Conservation (phyloP, 2,329 filamentous ascomycete genomes). For the Sodiomyces alkalinus region DNA sequence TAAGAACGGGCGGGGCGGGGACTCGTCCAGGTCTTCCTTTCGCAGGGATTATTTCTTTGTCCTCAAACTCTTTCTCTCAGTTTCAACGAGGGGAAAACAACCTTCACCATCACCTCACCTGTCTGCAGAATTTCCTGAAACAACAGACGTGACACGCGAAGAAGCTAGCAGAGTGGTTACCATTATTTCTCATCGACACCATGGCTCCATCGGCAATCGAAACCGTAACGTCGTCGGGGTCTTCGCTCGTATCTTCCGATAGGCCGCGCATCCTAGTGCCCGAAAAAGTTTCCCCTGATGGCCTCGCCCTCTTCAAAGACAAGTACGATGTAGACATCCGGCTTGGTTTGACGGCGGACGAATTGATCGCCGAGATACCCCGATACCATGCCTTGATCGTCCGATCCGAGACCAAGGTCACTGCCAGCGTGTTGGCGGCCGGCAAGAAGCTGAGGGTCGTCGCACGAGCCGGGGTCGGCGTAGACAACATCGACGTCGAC, state of each 20-base stretch:
- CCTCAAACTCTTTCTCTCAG: no score
- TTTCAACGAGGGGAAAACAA: no score
- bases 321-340: slow-evolving; percentile 57
- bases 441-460: slow-evolving; percentile 61
- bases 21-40: neutral
- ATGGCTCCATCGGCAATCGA: slow-evolving; percentile 13
- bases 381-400: slow-evolving; percentile 65
- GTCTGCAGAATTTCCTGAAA: neutral
- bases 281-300: slow-evolving; percentile 69
- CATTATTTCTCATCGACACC: neutral
- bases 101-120: neutral
- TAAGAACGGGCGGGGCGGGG: neutral
- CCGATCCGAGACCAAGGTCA: slow-evolving; percentile 71
- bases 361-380: slow-evolving; percentile 52
- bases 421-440: slow-evolving; percentile 47
- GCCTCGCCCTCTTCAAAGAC: slow-evolving; percentile 50
- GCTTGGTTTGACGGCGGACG: slow-evolving; percentile 42
- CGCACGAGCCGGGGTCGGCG: slow-evolving; percentile 65
- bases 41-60: neutral
- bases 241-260: slow-evolving; percentile 7
- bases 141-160: neutral
- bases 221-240: slow-evolving; percentile 7
- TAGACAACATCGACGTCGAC: slow-evolving; percentile 68
- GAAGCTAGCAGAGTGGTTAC: neutral
- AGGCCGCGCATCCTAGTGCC: slow-evolving; percentile 49